Evolutionary conservation across 768 basidiomycete species (phyloP), one percentile per base, ranked within the genome.

Genomic region (Rhizopogon salebrosus): DNA sequence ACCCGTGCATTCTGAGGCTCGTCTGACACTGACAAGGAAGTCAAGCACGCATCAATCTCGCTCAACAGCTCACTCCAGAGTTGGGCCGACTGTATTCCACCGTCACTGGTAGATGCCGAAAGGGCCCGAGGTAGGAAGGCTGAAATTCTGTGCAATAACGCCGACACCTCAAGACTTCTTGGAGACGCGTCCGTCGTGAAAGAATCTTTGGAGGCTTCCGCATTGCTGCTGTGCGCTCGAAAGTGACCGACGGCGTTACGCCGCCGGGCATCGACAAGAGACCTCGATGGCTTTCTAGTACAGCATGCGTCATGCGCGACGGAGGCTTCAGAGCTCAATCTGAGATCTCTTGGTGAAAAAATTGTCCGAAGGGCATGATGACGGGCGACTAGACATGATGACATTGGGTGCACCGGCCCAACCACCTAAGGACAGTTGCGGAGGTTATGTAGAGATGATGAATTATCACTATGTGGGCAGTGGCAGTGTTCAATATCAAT

Each of bases 41-140:
- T 61, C 35, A 72, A 56, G 40, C 64, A 62, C 11, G 57, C 40
- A 38, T 64, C 60, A 34, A 70, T 70, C 40, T 58, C 62, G 18
- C 70, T 70, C 54, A 77, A 63, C 24, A 82, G 54, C 8, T 70
- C 62, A 36, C 74, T 63, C 83, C 82, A 85, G 56, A 79, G 72
- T 37, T 69, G 59, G 8, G 66, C 55, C 1, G 73, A 72, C n/a
- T 70, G 70, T 36, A 57, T 62, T 26, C 64, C 54, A 13, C 56
- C 23, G 20, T 57, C 52, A 42, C 45, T 53, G 13, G 57, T 52
- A 37, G 60, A 54, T 27, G 56, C 38, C 14, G 71, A 64, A 35
- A 80, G 70, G 16, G 75, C 66, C 27, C 72, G 72, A 35, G 78
- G 80, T 7, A 84, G 53, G 3, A 84, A 58, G 5, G 72, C 64